Conservation (phyloP, 257 asterid genomes). For the Echites panduratus region DNA sequence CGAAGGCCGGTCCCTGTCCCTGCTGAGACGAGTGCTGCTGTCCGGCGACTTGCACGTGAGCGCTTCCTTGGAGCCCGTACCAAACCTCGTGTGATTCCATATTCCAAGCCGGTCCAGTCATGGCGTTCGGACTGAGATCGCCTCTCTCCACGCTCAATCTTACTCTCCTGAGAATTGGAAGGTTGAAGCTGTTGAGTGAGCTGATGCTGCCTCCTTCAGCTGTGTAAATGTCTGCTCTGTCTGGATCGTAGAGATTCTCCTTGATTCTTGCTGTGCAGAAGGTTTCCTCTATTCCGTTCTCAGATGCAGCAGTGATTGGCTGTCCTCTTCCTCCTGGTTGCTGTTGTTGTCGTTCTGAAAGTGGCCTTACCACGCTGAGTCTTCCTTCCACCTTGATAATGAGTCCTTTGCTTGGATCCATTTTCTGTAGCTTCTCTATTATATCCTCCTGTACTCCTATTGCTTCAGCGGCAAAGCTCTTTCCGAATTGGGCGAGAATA, state of each 20-base stretch:
- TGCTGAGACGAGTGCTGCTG: constrained; percentile 6
- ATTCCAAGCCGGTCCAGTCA: constrained; percentile 49
- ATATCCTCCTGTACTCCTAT: constrained; percentile 25
- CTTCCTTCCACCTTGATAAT: constrained; percentile 35
- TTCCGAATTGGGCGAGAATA: too few species aligned
- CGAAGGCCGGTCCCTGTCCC: constrained; percentile 25
- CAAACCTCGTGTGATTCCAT: constrained; percentile 42
- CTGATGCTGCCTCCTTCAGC: constrained; percentile 50
- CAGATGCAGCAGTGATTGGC: background rate
- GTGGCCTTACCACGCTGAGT: constrained; percentile 30
- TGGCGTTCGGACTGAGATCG: constrained; percentile 39
- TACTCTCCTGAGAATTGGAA: constrained; percentile 41
- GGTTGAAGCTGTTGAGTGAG: constrained; percentile 45
- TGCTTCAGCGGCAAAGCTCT: constrained; percentile 14
- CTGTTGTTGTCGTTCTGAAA: constrained; percentile 16
- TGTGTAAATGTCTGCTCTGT: constrained; percentile 42
- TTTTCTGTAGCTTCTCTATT: constrained; percentile 25
- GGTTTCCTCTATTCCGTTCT: constrained; percentile 56
- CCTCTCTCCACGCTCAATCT: constrained; percentile 55
- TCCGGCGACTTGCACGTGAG: constrained; percentile 47
- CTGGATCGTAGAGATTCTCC: constrained; percentile 36
- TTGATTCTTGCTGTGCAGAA: constrained; percentile 35
- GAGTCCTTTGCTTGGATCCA: constrained; percentile 36
- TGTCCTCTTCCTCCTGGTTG: background rate
- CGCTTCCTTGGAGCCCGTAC: constrained; percentile 42